Evolutionary conservation across 164 flowering plant species (phyloP).

Genomic region (Cinnamomum micranthum): DNA sequence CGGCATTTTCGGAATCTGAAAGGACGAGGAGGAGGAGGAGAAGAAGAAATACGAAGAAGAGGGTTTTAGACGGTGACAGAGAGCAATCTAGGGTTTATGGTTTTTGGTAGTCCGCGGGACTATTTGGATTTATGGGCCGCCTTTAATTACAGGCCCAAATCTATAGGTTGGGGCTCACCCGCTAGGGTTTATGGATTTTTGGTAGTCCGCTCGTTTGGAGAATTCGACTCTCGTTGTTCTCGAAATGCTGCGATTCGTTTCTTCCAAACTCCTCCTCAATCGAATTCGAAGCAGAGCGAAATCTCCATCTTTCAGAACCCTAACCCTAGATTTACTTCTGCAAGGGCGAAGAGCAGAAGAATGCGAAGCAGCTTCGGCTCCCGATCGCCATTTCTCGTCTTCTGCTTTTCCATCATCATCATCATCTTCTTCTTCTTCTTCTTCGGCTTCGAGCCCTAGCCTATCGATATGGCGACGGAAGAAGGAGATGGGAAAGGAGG

Average conservation of each 20-base stretch:
- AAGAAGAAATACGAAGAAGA: not conserved
- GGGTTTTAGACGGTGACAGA: not conserved
- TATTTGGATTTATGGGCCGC: no score
- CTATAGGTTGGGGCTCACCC: no score
- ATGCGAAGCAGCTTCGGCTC: not conserved
- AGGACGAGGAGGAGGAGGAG: not conserved
- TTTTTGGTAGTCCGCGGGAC: no score
- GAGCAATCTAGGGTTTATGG: not conserved
- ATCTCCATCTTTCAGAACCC: not conserved
- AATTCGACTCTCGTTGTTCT: no score
- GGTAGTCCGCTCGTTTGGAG: no score
- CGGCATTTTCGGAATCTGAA: not conserved
- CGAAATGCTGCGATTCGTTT: slow-evolving; percentile 13
- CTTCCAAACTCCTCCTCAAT: not conserved
- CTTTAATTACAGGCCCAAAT: no score
- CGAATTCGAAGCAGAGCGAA: no score
- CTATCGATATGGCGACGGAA: slow-evolving; percentile 92
- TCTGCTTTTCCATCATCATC: slow-evolving; percentile 4
- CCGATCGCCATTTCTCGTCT: slow-evolving; percentile 15
- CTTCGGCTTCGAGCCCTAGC: slow-evolving; percentile 58
- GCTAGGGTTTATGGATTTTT: no score
- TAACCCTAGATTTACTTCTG: not conserved
- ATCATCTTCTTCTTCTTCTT: not conserved
- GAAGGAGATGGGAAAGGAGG: slow-evolving; percentile 93
- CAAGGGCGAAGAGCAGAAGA: not conserved